A percentile compares a stretch with the other conserved stretches of the same genome.
phyloP scores from a whole-genome alignment of 768 basidiomycete genomes.

The Amanita rimosa region DNA sequence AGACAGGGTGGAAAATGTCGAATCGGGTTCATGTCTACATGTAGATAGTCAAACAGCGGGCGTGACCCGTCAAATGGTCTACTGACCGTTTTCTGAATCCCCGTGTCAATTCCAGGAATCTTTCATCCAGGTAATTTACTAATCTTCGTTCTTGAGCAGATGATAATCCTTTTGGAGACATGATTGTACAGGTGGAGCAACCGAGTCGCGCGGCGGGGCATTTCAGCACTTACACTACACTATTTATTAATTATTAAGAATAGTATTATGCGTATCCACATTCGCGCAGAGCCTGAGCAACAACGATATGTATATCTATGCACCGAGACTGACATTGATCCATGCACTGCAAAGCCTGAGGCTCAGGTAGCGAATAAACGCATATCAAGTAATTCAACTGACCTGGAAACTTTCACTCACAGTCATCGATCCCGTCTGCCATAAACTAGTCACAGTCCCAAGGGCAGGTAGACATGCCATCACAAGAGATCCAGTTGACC shows the following conservation, averaged over 20 bases:
- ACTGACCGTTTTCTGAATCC: constrained; percentile 68
- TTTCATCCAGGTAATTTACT: constrained; percentile 52
- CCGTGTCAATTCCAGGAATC: constrained; percentile 54
- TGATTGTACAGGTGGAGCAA: background rate
- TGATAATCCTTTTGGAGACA: constrained; percentile 23
- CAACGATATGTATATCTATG: constrained; percentile 63
- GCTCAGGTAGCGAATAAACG: constrained; percentile 1
- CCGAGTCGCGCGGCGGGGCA: background rate
- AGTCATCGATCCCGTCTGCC: constrained; percentile 67
- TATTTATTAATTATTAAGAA: too few relatives aligned
- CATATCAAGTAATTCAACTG: constrained; percentile 15
- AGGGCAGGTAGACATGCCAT: constrained; percentile 85
- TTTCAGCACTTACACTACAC: background rate
- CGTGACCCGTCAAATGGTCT: background rate
- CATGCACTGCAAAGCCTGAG: constrained; percentile 55
- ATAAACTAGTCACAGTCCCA: constrained; percentile 71
- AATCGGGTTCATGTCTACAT: constrained; percentile 40
- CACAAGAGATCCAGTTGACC: constrained; percentile 56
- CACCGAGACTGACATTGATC: constrained; percentile 60
- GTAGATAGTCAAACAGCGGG: constrained; percentile 8
- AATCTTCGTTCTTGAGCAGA: constrained; percentile 52
- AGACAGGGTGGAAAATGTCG: constrained; percentile 43
- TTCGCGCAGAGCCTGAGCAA: constrained; percentile 58
- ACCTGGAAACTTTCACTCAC: constrained; percentile 45
- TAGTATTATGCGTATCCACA: constrained; percentile 8